Base-by-base conservation (phyloP, 495 filamentous ascomycete species). In the Podospora fimiseda region DNA sequence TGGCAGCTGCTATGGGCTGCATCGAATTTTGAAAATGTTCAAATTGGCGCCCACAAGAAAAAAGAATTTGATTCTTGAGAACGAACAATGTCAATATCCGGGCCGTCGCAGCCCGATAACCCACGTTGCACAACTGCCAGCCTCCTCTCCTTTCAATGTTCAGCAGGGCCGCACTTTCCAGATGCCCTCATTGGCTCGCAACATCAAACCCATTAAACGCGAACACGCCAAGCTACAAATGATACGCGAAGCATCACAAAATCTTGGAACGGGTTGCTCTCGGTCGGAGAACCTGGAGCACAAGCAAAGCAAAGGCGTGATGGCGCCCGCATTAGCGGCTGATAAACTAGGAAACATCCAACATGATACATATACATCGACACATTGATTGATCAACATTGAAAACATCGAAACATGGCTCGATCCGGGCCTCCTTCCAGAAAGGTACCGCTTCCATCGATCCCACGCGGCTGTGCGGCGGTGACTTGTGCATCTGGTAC, bases 121-220 rank as follows among this genome's bases (percentile, higher is more conserved):
- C 23, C 15, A 21, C 49, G 21, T 36, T 7, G 37, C 23, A 16
- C 48, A 55, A 37, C 48, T 52, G 56, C 36, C 52, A 53, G 55
- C 52, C 54, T 55, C 18, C 27, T 46, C 4, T 33, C 27, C 39
- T 36, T 18, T 14, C 20, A 45, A 24, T 37, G 49, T 21, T 20
- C 48, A n/a, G 38, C 18, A 15, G 22, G 22, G 50, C 30, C 19
- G 19, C 9, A 5, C 9, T 19, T 39, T 15, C 36, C 40, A 24
- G 42, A 44, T 44, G n/a, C n/a, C 43, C 27, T 39, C 51, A 55
- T 42, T 53, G 48, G 49, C 30, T 16, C 18, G 27, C 36, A 18
- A 22, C 21, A 56, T 51, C 48, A 54, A 63, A 23, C 23, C 63
- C 58, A 66, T 66, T 66, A 50, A 68, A 66, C 59, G 59, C 64